Conservation (phyloP, 2,329 filamentous ascomycete species). For the Chrysoporthe puriensis region DNA sequence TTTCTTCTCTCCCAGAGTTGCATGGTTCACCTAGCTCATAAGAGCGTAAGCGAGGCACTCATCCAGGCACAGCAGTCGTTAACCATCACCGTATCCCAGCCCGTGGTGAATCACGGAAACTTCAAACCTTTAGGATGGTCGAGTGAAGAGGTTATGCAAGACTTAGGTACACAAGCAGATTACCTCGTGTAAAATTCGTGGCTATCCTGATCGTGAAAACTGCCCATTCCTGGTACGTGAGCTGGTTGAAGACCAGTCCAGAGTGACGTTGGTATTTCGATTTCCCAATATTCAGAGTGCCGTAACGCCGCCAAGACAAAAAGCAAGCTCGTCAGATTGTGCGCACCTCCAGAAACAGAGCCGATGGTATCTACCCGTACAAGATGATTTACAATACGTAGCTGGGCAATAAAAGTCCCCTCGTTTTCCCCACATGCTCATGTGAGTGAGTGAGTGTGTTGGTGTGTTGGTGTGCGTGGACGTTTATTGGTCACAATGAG, state of each 20-base stretch:
- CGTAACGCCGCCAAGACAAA: conserved; percentile 23
- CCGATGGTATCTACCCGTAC: conserved; percentile 21
- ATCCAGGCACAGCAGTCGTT: no score
- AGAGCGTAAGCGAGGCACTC: no score
- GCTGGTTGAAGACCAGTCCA: not conserved
- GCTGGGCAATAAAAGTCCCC: not conserved
- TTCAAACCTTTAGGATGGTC: no score
- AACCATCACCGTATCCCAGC: no score
- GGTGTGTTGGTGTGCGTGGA: not conserved
- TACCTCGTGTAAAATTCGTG: not conserved
- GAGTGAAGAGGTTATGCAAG: not conserved
- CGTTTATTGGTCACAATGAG: not conserved
- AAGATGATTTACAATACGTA: conserved; percentile 11
- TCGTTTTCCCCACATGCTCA: not conserved
- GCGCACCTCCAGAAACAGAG: not conserved
- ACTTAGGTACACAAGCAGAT: not conserved
- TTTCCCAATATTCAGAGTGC: conserved; percentile 17
- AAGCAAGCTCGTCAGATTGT: conserved; percentile 12
- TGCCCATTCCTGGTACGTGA: not conserved
- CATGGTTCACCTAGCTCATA: not conserved
- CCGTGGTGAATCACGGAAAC: no score
- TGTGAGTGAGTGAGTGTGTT: not conserved
- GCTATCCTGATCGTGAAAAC: not conserved
- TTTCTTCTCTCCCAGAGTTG: not conserved
- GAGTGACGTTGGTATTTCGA: conserved; percentile 21